Evolutionary conservation across 2,329 filamentous ascomycete species (phyloP).

Genomic region (Colletotrichum sojae): DNA sequence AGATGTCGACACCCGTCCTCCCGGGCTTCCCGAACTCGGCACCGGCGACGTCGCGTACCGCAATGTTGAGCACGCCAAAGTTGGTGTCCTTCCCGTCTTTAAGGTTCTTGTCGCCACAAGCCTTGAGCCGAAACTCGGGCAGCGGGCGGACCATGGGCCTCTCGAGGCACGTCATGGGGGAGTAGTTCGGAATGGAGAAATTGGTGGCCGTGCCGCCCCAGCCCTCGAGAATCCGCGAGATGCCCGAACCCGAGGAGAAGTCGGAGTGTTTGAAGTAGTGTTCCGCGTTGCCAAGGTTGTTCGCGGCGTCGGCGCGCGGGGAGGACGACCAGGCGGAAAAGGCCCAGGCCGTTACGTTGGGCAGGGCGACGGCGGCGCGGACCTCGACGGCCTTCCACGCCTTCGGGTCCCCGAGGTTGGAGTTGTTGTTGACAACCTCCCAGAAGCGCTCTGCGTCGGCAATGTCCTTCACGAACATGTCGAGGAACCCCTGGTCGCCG

Average conservation of each 20-base stretch:
- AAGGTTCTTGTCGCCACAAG: constrained; percentile 45
- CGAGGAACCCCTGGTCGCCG: constrained; percentile 43
- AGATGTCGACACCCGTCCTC: constrained; percentile 40
- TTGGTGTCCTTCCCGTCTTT: constrained; percentile 38
- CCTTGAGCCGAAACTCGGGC: constrained; percentile 46
- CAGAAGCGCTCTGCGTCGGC: constrained; percentile 45
- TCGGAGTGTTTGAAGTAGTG: constrained; percentile 47
- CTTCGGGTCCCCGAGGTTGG: constrained; percentile 38
- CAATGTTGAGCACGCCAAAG: constrained; percentile 45
- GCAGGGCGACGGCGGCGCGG: constrained; percentile 44
- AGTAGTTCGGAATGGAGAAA: constrained; percentile 52
- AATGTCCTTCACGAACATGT: constrained; percentile 45
- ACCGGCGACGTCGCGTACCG: constrained; percentile 40
- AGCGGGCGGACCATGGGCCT: constrained; percentile 49
- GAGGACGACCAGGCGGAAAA: constrained; percentile 46
- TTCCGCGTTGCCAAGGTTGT: constrained; percentile 48
- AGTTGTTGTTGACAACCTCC: constrained; percentile 42
- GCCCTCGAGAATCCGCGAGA: constrained; percentile 47
- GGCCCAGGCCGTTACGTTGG: constrained; percentile 44
- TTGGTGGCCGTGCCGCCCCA: constrained; percentile 53
- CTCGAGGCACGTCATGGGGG: constrained; percentile 45
- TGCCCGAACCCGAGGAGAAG: constrained; percentile 21
- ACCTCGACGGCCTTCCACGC: constrained; percentile 44
- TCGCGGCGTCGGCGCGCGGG: constrained; percentile 45
- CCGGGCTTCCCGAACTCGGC: constrained; percentile 23